Base-by-base conservation (phyloP, 176 grass and related monocot species). In the Cenchrus fungigraminus region DNA sequence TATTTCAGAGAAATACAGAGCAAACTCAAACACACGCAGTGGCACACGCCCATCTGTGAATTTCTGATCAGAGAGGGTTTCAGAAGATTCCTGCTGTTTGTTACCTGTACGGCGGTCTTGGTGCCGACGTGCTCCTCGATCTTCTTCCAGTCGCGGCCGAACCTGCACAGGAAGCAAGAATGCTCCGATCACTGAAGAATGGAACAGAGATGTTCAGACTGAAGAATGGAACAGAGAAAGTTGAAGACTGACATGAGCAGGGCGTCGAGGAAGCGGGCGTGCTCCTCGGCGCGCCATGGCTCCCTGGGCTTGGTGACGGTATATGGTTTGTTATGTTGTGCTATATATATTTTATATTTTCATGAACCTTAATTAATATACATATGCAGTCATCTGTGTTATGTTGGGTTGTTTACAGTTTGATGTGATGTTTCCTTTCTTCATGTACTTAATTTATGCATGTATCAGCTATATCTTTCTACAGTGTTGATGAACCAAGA, bases 121-220 rank as follows among this genome's bases (percentile, higher is more conserved):
- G 93, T 98, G 67, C 91, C 53, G 52, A 98, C 91, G 22, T 95
- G 94, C 73, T 95, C 96, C 89, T 98, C 93, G 60, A 98, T 95
- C 91, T 87, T 98, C 77, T 95, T 98, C 96, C 96, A 98, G 55
- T 98, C 96, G 53, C 96, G 91, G 12, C 96, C 96, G 45, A 90
- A 95, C 86, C 95, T 95, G 76, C 0, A 4, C 5, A 8, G 1
- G 47, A 3, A 61, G 8, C 11, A 44, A 46, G 62, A 5, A 3
- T 4, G 55, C 13, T 74, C 25, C 1, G 2, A 2, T 31, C 29
- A 9, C 50, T 11, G 50, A 15, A 20, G 50, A 15, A 20, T 0
- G 7, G 40, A 37, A 57, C 68, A 45, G 49, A 20, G 5, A 10
- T 16, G 2, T 72, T 0, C 32, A 60, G 56, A 64, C 58, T 61